Percentiles rank a stretch among this genome's conserved stretches.
Evolutionary conservation across 805 yeast species (phyloP).

Genomic region (Saturnispora gosingensis): DNA sequence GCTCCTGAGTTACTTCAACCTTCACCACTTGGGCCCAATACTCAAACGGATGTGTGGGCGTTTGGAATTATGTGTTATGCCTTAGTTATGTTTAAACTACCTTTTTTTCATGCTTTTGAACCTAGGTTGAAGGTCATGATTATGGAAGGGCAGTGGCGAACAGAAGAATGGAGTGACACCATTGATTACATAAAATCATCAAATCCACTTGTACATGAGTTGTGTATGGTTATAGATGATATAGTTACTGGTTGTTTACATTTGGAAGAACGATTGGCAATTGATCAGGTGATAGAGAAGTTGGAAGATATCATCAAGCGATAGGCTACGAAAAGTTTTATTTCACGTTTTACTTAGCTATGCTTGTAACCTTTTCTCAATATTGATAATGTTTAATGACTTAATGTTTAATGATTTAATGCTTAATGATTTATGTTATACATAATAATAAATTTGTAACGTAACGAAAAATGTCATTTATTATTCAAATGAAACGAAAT

Average conservation of each 20-base stretch:
- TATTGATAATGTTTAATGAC: neutral
- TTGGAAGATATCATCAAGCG: neutral
- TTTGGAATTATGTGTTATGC: constrained; percentile 73
- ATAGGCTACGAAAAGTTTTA: neutral
- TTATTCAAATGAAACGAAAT: neutral
- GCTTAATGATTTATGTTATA: neutral
- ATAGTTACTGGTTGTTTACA: constrained; percentile 4
- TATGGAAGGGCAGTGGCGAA: constrained; percentile 40
- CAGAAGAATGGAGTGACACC: constrained; percentile 7
- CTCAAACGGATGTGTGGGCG: constrained; percentile 84
- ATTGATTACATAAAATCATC: neutral
- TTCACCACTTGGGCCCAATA: constrained; percentile 48
- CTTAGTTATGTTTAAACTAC: constrained; percentile 63
- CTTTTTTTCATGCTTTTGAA: constrained; percentile 77
- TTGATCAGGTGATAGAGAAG: constrained; percentile 4
- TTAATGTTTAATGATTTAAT: neutral
- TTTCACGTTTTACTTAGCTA: too few species aligned
- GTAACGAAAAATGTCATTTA: neutral
- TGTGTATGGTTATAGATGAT: neutral
- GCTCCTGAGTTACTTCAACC: constrained; percentile 75
- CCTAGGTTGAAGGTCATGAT: constrained; percentile 72
- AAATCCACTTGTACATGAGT: neutral
- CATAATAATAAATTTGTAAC: neutral
- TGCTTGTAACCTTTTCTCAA: neutral
- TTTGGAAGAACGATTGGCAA: constrained; percentile 1